Conservation (phyloP, 148 eudicot species). For the Vaccinium myrtillus region DNA sequence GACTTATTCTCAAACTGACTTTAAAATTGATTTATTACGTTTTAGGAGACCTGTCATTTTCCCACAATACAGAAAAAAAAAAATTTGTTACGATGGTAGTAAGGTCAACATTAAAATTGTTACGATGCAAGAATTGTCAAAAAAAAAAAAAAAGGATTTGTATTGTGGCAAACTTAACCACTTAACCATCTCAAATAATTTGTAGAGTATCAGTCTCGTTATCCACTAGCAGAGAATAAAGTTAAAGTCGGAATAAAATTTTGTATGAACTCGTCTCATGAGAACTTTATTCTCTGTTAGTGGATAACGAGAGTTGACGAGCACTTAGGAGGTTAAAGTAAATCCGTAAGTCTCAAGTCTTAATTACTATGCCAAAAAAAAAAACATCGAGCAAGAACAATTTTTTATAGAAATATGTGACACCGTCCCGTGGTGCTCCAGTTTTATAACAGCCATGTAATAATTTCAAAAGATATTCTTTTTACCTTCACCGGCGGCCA, state of each 20-base stretch:
- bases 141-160: too few relatives aligned
- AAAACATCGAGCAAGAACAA: not conserved
- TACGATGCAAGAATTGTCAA: not conserved
- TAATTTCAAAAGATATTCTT: not conserved
- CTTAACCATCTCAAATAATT: not conserved
- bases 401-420: not conserved
- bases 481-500: constrained; percentile 87
- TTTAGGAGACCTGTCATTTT: too few relatives aligned
- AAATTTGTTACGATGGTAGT: too few relatives aligned
- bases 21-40: too few relatives aligned
- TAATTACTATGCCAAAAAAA: not conserved
- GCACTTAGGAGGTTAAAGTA: not conserved
- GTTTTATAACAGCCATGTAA: not conserved
- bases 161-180: not conserved
- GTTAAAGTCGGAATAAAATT: not conserved
- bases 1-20: too few relatives aligned
- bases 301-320: not conserved
- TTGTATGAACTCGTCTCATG: not conserved
- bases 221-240: not conserved
- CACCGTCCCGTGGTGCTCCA: too few relatives aligned
- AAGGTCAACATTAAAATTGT: too few relatives aligned
- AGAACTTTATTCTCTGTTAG: too few relatives aligned
- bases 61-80: too few relatives aligned
- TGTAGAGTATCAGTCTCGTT: not conserved
- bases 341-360: not conserved